These are phyloP conservation scores for Pulveroboletus frians DNA, from an alignment of 768 basidiomycete genomes.

Conservation along the genomic window DNA sequence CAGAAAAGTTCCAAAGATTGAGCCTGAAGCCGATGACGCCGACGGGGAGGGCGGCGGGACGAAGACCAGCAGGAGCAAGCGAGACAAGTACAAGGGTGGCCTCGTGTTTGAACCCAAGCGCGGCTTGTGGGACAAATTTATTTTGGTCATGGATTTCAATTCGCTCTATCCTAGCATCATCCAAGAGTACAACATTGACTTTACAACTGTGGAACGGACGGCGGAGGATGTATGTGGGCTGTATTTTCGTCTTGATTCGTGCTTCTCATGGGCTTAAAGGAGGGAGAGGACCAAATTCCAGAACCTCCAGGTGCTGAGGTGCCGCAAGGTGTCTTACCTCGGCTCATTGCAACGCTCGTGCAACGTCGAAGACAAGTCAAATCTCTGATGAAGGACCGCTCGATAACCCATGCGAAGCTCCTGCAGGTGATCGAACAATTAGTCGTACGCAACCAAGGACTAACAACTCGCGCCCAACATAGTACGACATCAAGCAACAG, in stretches of 20 bases:
- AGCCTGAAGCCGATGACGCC: slow-evolving; percentile 50
- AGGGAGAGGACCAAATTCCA: slow-evolving; percentile 79
- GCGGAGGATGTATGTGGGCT: slow-evolving; percentile 46
- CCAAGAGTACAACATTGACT: slow-evolving; percentile 99
- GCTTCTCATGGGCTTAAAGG: slow-evolving; percentile 26
- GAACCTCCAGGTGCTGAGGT: slow-evolving; percentile 74
- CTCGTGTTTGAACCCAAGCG: slow-evolving; percentile 95
- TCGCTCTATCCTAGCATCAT: slow-evolving; percentile 99
- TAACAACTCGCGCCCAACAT: slow-evolving; percentile 1
- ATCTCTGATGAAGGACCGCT: slow-evolving; percentile 86
- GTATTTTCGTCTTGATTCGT: not conserved
- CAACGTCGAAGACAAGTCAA: slow-evolving; percentile 87
- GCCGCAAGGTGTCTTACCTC: slow-evolving; percentile 85
- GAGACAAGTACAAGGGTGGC: slow-evolving; percentile 98
- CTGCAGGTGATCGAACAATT: slow-evolving; percentile 59
- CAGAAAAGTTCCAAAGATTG: slow-evolving; percentile 57
- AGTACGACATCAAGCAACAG: slow-evolving; percentile 97
- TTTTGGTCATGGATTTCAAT: slow-evolving; percentile 99
- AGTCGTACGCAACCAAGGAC: not conserved
- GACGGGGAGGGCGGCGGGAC: slow-evolving; percentile 40
- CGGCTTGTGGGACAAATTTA: slow-evolving; percentile 93
- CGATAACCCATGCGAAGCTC: slow-evolving; percentile 64
- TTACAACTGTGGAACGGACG: slow-evolving; percentile 84
- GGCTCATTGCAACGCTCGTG: slow-evolving; percentile 96
- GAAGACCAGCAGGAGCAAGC: slow-evolving; percentile 60